These are phyloP conservation scores for Leucosporidium yakuticum DNA, from an alignment of 768 basidiomycete species.

Conservation along the genomic window DNA sequence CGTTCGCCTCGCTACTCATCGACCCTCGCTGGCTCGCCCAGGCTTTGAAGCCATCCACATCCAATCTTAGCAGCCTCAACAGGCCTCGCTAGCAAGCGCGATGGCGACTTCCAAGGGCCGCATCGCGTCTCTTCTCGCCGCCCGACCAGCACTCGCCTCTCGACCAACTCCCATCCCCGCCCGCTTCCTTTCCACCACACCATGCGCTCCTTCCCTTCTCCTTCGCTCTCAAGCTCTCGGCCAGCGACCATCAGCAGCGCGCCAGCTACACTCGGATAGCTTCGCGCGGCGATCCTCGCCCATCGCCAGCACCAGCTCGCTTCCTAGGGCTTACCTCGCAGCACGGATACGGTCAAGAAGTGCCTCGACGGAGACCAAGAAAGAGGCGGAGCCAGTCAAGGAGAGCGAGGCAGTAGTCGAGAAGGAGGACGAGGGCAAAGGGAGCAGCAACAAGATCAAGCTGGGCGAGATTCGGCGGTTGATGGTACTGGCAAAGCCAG, in stretches of 20 bases:
- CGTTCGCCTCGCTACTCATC: too few relatives aligned
- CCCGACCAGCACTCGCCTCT: background rate
- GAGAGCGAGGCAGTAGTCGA: background rate
- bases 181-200: background rate
- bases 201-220: background rate
- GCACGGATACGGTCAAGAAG: background rate
- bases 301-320: background rate
- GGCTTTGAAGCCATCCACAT: too few relatives aligned
- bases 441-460: constrained; percentile 21
- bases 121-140: too few relatives aligned
- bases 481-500: constrained; percentile 69
- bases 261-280: background rate
- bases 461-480: constrained; percentile 42
- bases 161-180: background rate
- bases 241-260: background rate
- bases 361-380: background rate
- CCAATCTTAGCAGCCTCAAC: too few relatives aligned
- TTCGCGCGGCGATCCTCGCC: background rate
- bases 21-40: too few relatives aligned
- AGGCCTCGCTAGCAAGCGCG: too few relatives aligned
- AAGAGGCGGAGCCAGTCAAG: background rate
- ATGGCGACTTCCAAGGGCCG: too few relatives aligned
- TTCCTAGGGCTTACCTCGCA: background rate
- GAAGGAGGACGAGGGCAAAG: background rate
- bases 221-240: background rate